Conservation (phyloP, 441 rosid species). For the Melastoma candidum region DNA sequence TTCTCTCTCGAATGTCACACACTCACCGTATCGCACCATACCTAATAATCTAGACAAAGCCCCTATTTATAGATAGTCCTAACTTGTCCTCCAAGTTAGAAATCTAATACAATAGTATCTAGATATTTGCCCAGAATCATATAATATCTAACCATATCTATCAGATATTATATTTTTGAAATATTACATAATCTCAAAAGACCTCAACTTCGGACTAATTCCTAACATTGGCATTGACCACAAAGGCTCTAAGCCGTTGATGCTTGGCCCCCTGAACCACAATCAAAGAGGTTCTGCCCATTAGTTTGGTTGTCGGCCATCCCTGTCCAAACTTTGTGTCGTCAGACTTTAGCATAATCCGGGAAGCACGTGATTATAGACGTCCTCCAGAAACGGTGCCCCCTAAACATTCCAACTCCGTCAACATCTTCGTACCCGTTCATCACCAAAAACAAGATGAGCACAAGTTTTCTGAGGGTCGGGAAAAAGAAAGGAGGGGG, state of each 20-base stretch:
- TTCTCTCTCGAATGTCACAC: no score
- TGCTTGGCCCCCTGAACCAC: constrained; percentile 25
- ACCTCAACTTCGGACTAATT: no score
- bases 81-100: no score
- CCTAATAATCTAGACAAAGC: no score
- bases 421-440: constrained; percentile 21
- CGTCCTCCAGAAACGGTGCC: constrained; percentile 27
- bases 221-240: constrained; percentile 10
- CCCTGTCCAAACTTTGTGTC: constrained; percentile 5
- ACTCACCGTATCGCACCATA: no score
- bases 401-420: constrained; percentile 26
- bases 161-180: no score
- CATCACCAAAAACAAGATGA: background rate
- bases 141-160: no score
- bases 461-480: background rate
- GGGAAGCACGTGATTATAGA: constrained; percentile 26
- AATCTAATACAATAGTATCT: no score
- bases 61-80: no score
- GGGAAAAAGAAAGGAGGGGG: background rate
- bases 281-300: constrained; percentile 18
- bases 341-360: constrained; percentile 9
- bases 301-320: constrained; percentile 23
- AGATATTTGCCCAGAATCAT: no score
- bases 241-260: constrained; percentile 20
- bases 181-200: no score